phyloP scores from a whole-genome alignment of 306 rosid species.

The Coriaria nepalensis region DNA sequence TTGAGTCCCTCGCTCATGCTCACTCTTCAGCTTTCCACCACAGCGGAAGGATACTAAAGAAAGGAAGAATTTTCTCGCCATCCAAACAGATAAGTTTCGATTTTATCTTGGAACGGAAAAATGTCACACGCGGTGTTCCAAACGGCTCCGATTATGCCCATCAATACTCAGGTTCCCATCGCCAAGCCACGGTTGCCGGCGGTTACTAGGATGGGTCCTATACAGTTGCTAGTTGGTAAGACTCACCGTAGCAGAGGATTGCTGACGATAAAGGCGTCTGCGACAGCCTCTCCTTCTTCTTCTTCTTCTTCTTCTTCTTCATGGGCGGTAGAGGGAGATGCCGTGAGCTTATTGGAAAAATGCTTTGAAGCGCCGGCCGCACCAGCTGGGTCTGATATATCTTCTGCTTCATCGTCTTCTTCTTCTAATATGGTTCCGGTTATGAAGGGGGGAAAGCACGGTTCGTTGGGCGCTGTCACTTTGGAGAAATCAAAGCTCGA shows the following conservation, averaged over 20 bases:
- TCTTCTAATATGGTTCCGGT: conserved; percentile 19
- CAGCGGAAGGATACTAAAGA: conserved; percentile 7
- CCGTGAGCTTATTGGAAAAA: conserved; percentile 33
- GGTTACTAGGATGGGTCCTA: conserved; percentile 10
- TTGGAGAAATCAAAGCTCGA: conserved; percentile 85
- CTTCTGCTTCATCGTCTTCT: conserved; percentile 8
- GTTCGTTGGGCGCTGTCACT: conserved; percentile 69
- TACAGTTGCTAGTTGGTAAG: conserved; percentile 10
- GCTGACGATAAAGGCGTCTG: conserved; percentile 26
- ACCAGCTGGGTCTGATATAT: conserved; percentile 7
- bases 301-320: conserved; percentile 25
- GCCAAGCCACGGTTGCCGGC: conserved; percentile 22
- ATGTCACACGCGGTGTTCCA: conserved; percentile 58
- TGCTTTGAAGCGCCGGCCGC: conserved; percentile 38
- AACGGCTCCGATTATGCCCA: conserved; percentile 58
- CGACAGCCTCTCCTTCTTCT: conserved; percentile 19
- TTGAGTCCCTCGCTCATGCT: not conserved
- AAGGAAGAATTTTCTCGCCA: not conserved
- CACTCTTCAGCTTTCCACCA: not conserved
- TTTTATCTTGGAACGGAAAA: not conserved
- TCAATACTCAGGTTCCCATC: conserved; percentile 28
- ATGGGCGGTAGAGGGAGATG: conserved; percentile 22
- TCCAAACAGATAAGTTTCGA: not conserved
- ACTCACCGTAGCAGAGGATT: conserved; percentile 1
- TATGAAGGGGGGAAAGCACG: conserved; percentile 61